Evolutionary conservation across 1,284 basidiomycete genomes (phyloP).

Genomic region (Porodaedalea pini): DNA sequence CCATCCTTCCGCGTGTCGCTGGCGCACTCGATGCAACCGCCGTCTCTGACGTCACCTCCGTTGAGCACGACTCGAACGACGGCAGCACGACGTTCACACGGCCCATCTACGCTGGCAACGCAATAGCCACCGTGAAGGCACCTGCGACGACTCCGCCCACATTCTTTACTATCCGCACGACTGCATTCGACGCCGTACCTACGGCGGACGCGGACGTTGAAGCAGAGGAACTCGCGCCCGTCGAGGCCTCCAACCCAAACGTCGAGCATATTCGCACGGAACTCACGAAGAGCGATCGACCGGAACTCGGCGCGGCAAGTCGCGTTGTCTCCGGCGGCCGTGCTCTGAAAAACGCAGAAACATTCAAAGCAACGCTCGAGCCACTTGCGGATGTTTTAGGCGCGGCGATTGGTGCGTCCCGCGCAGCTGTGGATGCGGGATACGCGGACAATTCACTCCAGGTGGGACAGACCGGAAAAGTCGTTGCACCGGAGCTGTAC

Average conservation of each 20-base stretch:
- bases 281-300: conserved; percentile 88
- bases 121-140: conserved; percentile 89
- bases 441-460: conserved; percentile 98
- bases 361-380: conserved; percentile 84
- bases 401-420: conserved; percentile 94
- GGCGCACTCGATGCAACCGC: conserved; percentile 82
- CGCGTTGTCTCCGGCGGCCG: conserved; percentile 95
- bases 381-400: conserved; percentile 92
- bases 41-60: conserved; percentile 86
- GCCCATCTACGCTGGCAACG: conserved; percentile 98
- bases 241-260: conserved; percentile 56
- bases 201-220: conserved; percentile 45
- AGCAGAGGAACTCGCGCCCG: conserved; percentile 65
- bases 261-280: conserved; percentile 83
- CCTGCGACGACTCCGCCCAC: conserved; percentile 75
- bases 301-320: conserved; percentile 85
- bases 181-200: conserved; percentile 81
- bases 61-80: conserved; percentile 72
- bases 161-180: conserved; percentile 94
- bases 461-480: conserved; percentile 98
- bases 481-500: conserved; percentile 93
- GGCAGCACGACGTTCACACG: conserved; percentile 82
- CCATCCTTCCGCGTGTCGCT: conserved; percentile 84
- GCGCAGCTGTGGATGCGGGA: conserved; percentile 97
- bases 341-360: conserved; percentile 93